These are phyloP conservation scores for Strigomonas culicis DNA, from an alignment of 208 protist species.

Conservation along the genomic window DNA sequence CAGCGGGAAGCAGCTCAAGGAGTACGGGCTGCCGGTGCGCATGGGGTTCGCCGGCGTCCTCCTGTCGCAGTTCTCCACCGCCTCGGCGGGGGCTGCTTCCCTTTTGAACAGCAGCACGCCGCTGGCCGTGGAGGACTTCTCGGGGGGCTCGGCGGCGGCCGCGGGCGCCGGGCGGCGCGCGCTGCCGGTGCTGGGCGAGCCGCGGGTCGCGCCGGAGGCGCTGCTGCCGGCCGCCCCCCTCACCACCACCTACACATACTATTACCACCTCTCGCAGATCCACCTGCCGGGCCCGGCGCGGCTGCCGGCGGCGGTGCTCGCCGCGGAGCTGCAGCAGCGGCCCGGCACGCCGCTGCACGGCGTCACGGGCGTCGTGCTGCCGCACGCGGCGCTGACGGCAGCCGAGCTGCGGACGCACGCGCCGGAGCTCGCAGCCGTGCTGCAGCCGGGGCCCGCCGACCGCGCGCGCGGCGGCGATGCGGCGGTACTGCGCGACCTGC, in stretches of 20 bases:
- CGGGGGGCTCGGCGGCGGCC: too few species aligned
- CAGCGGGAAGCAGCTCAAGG: background rate
- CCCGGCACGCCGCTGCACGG: conserved; percentile 44
- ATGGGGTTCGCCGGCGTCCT: conserved; percentile 5
- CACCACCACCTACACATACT: conserved; percentile 23
- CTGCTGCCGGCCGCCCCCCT: too few species aligned
- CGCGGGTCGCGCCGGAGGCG: too few species aligned
- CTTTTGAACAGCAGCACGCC: too few species aligned
- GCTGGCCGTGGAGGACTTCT: too few species aligned
- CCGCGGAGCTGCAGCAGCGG: conserved; percentile 35
- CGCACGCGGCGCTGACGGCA: conserved; percentile 25
- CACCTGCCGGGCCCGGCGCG: conserved; percentile 38
- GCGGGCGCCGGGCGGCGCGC: too few species aligned
- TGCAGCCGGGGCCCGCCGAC: background rate
- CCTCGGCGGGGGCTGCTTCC: too few species aligned
- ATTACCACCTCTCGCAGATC: conserved; percentile 78
- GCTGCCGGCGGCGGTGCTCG: conserved; percentile 33
- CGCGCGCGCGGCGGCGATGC: too few species aligned
- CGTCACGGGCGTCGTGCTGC: conserved; percentile 34
- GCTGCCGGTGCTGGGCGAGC: too few species aligned
- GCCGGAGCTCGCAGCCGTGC: background rate
- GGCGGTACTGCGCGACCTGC: too few species aligned
- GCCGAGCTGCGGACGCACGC: conserved; percentile 5
- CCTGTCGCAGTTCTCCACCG: too few species aligned
- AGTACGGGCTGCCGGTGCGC: too few species aligned